phyloP scores from a whole-genome alignment of 2,329 filamentous ascomycete genomes.

The Samsoniella hepiali region DNA sequence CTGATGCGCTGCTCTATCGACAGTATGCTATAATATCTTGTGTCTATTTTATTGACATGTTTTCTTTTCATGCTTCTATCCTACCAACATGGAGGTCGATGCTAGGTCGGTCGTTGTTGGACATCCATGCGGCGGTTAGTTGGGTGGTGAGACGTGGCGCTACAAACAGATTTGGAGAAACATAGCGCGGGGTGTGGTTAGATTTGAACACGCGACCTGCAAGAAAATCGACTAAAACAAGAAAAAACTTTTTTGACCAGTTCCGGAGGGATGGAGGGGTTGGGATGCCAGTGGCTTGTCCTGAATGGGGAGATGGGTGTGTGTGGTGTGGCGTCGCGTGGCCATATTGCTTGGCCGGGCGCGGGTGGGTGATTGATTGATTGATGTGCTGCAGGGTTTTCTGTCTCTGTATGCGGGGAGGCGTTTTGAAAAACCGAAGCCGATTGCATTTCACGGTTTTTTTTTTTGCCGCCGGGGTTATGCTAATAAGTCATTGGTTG shows the following conservation, averaged over 20 bases:
- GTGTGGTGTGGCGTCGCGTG: not conserved
- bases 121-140: too few species aligned
- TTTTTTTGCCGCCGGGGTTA: not conserved
- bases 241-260: not conserved
- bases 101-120: too few species aligned
- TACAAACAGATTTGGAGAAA: not conserved
- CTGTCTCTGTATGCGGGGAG: too few species aligned
- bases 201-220: constrained; percentile 2
- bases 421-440: not conserved
- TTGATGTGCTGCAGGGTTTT: too few species aligned
- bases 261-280: not conserved
- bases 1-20: too few species aligned
- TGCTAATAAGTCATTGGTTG: not conserved
- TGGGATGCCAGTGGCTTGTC: not conserved
- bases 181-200: not conserved
- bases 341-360: not conserved
- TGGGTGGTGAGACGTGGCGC: too few species aligned
- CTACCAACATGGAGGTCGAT: too few species aligned
- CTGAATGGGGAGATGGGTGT: not conserved
- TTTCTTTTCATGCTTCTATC: too few species aligned
- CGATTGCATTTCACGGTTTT: too few species aligned
- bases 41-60: too few species aligned
- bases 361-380: not conserved
- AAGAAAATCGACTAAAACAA: not conserved
- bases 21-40: too few species aligned